Evolutionary conservation across 257 asterid genomes (phyloP), one percentile per base, ranked within the genome.

Genomic region (Nicotiana tomentosiformis): DNA sequence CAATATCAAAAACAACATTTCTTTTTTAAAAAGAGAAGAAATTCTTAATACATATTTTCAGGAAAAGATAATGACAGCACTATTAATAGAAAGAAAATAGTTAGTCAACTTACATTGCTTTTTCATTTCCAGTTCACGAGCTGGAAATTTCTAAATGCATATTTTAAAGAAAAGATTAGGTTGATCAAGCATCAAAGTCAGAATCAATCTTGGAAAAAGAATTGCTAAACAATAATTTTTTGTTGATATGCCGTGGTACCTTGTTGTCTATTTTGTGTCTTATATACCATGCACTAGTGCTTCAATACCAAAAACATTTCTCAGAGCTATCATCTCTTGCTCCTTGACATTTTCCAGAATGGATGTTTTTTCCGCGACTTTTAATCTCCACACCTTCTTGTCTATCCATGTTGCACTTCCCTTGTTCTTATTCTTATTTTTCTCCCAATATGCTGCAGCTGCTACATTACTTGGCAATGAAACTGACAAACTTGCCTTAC

Each of bases 401-500:
- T 55, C 88, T 26, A 60, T 82, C 32, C 56, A 70, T 69, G 82
- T 23, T 64, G 77, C 60, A 18, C 20, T 84, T 20, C 80, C 60
- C 67, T 57, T 69, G 58, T 55, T 80, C 77, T 49, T 84, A 10
- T 56, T 32, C 82, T 77, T 83, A 14, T 70, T 84, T 60, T 83
- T 76, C 84, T 84, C 85, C 56, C 64, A 12, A 35, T 66, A 62
- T 70, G 84, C 84, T 33, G 84, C 90, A 55, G 74, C 85, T 68
- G 84, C 66, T 4, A 4, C 62, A 12, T 14, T 46, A 37, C 88
- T 78, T 2, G 83, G 78, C 32, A 86, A 86, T n/a, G 90, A 87
- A 70, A 69, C 85, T 6, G 91, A 89, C 56, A 66, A 77, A 77
- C 85, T 82, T 43, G 88, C 91, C 43, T 77, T 91, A 78, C 88